phyloP scores from a whole-genome alignment of 176 grass and related monocot species.

The Carex pumila region DNA sequence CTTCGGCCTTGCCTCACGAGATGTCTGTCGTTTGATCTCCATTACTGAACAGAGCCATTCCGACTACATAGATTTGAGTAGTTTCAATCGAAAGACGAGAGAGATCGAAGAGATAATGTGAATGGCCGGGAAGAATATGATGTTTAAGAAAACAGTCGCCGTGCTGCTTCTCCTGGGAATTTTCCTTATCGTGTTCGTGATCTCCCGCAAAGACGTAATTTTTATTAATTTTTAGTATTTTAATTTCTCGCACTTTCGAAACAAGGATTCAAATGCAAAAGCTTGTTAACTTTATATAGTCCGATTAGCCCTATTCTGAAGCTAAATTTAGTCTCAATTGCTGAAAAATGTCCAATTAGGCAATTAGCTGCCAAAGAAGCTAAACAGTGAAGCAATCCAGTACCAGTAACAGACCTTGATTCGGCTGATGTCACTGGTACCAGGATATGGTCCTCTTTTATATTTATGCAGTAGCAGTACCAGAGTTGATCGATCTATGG shows the following conservation, averaged over 20 bases:
- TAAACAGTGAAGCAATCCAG: background rate
- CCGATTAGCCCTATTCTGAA: background rate
- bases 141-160: constrained; percentile 19
- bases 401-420: background rate
- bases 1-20: background rate
- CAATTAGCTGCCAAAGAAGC: background rate
- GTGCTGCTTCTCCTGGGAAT: constrained; percentile 20
- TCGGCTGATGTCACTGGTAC: background rate
- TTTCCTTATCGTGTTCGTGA: constrained; percentile 13
- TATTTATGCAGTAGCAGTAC: background rate
- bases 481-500: background rate
- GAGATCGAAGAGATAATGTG: constrained; percentile 9
- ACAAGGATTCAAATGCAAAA: background rate
- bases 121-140: constrained; percentile 6
- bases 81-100: background rate
- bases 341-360: background rate
- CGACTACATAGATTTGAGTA: constrained; percentile 7
- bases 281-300: background rate
- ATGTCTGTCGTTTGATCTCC: background rate
- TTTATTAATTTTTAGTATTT: background rate
- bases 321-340: background rate
- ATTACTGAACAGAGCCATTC: background rate
- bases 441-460: background rate
- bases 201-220: constrained; percentile 23
- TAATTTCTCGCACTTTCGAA: background rate